Base-by-base conservation (phyloP, 2,329 filamentous ascomycete genomes). In the Sarocladiaceae sp. region DNA sequence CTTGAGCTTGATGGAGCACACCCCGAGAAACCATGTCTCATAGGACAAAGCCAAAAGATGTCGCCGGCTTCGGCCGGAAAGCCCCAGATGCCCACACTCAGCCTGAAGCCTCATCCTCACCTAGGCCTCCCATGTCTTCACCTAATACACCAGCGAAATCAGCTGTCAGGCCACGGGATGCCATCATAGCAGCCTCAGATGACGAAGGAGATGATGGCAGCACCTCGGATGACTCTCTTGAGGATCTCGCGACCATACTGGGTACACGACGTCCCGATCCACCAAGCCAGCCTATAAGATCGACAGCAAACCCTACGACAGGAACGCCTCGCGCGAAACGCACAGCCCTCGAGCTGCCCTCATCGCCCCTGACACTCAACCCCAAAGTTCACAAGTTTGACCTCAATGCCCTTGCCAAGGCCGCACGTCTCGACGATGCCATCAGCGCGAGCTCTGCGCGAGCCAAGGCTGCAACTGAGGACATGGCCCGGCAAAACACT, bases 141-240 rank as follows among this genome's bases (percentile, higher is more conserved):
- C 40, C 40, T 6, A 33, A 24, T 27, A 43, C 40, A 4, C 40
- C 40, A 11, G 16, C 19, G 16, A 43, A 43, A 18, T 24, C 37
- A 9, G 9, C 10, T 7, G 23, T 15, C 9, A 21, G 23, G 7
- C 12, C 24, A 24, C 24, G 18, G 10, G 24, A 45, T 43, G 29
- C 31, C 20, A 33, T 47, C 12, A 35, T 50, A 16, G 45, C 43
- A n/a, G 48, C 43, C 18, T 50, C 48, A 16, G 46, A 50, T 24
- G 83, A 84, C 9, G 83, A 85, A n/a, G 75, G 75, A 15, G 74
- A 73, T 21, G 72, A 82, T 51, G 76, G 70, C 29, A 52, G 50
- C 29, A 58, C 55, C 15, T 80, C 80, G 15, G 76, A 78, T 20
- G 74, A 73, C 40, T 83, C 82, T 0, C 68, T 83, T 12, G 71